A percentile compares a stretch with the other conserved stretches of the same genome.
Evolutionary conservation across 2,329 filamentous ascomycete genomes (phyloP).

Genomic region (Neonectria ditissima): DNA sequence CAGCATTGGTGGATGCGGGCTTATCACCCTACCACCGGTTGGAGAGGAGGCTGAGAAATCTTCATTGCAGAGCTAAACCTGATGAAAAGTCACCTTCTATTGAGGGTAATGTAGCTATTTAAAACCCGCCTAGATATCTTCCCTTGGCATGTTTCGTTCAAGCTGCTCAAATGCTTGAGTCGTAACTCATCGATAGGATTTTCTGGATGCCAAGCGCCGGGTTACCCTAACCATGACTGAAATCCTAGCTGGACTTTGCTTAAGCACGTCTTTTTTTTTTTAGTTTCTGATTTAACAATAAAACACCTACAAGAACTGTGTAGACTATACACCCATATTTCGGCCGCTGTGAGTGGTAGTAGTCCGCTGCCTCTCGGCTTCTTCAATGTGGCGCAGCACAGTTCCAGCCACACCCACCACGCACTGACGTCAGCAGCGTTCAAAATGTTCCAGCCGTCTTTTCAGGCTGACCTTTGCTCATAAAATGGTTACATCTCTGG

Average conservation of each 20-base stretch:
- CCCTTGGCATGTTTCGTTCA: not conserved
- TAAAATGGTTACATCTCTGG: constrained; percentile 7
- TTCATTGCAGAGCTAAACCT: not conserved
- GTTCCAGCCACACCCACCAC: not conserved
- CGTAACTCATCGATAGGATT: not conserved
- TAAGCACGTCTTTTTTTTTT: not conserved
- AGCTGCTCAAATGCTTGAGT: not conserved
- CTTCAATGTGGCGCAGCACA: not conserved
- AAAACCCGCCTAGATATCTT: not conserved
- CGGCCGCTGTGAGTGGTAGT: no score
- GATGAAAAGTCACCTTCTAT: not conserved
- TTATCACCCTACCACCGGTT: not conserved
- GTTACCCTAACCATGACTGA: not conserved
- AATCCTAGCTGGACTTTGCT: not conserved
- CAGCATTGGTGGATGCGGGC: not conserved
- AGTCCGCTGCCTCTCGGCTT: no score
- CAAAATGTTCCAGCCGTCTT: not conserved
- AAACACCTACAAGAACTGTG: no score
- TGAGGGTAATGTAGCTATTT: not conserved
- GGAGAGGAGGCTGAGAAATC: not conserved
- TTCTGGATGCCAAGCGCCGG: no score
- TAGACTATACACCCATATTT: no score
- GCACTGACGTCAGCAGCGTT: not conserved
- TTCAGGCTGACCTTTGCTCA: constrained; percentile 30
- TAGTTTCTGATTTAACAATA: no score